Base-by-base conservation (phyloP, 2,329 filamentous ascomycete species). In the Aspergillus sp. region DNA sequence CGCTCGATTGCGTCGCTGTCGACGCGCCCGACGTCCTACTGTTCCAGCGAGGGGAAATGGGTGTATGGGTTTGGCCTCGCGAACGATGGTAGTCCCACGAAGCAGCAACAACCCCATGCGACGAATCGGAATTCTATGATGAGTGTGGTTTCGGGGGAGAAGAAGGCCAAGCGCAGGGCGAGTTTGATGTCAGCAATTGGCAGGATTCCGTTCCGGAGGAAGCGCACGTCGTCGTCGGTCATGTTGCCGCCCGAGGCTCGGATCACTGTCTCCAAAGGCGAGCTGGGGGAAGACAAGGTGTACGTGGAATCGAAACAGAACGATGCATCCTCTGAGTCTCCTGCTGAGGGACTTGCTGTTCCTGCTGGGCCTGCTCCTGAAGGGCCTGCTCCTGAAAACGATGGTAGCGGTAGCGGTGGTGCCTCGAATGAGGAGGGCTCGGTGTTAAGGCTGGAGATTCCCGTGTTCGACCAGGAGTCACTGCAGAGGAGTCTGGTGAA, bases 21-120 rank as follows among this genome's bases (percentile, higher is more conserved):
- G 4, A 70, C 67, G 5, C 63, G 66, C 12, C 68, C 66, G 7
- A 68, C 67, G 4, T 68, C 65, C 3, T 68, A 59, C 45, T 65
- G 63, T 48, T 67, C 65, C 3, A 63, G 50, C 39, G 65, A 69
- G 44, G 64, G 60, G 30, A 61, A 55, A 12, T 38, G 53, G 4
- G 47, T 52, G 0, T 51, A 45, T 4, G 55, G 54, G 27, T 42
- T 48, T 12, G 55, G 54, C 27, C 41, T 48, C n/a, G 55, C 30
- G 8, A 39, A 8, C 12, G 36, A 39, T 8, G 36, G 36, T 26
- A 19, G 19, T 19, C 19, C 19, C 19, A 12, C 36, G 12, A 39
- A 6, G 6, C 7, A 12, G 27, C 12, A 9, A 28, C 19, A 12
- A 36, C 5, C 34, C 12, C 10, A 8, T 34, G 32, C 7, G 34